Conservation (phyloP, 2,329 filamentous ascomycete species). For the Fonsecaea nubica region DNA sequence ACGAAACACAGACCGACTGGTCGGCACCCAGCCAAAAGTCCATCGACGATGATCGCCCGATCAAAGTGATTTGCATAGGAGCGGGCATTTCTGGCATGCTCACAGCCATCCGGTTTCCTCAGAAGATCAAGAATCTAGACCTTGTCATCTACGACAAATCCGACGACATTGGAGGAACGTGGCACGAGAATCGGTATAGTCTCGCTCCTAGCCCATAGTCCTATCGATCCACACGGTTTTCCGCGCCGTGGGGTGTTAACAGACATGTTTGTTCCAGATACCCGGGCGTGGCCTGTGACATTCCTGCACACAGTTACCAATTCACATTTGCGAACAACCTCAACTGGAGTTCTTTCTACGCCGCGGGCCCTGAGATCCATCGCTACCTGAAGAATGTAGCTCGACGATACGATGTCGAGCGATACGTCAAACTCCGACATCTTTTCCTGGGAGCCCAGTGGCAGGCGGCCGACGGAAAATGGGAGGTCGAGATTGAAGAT, state of each 20-base stretch:
- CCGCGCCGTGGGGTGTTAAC: neutral
- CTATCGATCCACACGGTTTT: neutral
- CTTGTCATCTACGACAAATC: slow-evolving; percentile 54
- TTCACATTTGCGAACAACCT: slow-evolving; percentile 56
- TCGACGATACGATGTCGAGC: slow-evolving; percentile 32
- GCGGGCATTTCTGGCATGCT: slow-evolving; percentile 51
- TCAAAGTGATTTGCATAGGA: slow-evolving; percentile 43
- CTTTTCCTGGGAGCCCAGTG: slow-evolving; percentile 29
- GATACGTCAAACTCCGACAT: slow-evolving; percentile 36
- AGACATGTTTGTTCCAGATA: neutral
- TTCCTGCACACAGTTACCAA: slow-evolving; percentile 57
- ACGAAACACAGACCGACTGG: neutral
- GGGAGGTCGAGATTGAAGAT: slow-evolving; percentile 13
- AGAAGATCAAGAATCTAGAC: slow-evolving; percentile 40
- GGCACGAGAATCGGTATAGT: slow-evolving; percentile 50
- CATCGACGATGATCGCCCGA: neutral
- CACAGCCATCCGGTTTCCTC: slow-evolving; percentile 42
- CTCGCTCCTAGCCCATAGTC: neutral
- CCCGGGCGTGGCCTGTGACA: slow-evolving; percentile 44
- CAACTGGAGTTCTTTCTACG: slow-evolving; percentile 40
- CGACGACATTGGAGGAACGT: slow-evolving; percentile 50
- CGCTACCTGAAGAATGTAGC: slow-evolving; percentile 31
- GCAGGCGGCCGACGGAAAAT: slow-evolving; percentile 24
- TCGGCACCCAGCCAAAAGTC: neutral
- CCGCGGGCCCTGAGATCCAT: slow-evolving; percentile 28